Percentiles rank a stretch among this genome's conserved stretches.
Conservation (phyloP, 1,284 basidiomycete genomes). For the Flammula alnicola region DNA sequence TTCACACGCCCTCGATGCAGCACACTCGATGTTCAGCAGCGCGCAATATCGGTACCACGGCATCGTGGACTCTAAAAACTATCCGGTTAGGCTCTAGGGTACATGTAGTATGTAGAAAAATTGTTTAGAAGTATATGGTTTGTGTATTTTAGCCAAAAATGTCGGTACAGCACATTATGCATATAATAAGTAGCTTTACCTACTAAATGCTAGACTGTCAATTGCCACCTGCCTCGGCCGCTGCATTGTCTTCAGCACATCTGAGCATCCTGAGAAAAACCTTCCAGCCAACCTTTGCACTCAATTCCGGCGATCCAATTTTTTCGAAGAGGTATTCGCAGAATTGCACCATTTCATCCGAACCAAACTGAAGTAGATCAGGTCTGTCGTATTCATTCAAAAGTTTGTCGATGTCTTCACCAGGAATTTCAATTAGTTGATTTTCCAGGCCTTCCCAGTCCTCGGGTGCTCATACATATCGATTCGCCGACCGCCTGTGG, state of each 20-base stretch:
- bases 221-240: too few relatives aligned
- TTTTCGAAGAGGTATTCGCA: constrained; percentile 21
- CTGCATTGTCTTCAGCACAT: not conserved
- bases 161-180: too few relatives aligned
- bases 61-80: too few relatives aligned
- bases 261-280: constrained; percentile 25
- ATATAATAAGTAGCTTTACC: too few relatives aligned
- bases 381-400: constrained; percentile 23
- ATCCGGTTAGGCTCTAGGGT: too few relatives aligned
- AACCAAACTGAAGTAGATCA: constrained; percentile 27
- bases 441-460: constrained; percentile 21
- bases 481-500: constrained; percentile 24
- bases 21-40: too few relatives aligned
- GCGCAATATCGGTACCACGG: too few relatives aligned
- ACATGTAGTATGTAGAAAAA: too few relatives aligned
- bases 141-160: too few relatives aligned
- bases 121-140: too few relatives aligned
- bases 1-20: too few relatives aligned
- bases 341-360: constrained; percentile 20
- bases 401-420: constrained; percentile 23
- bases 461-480: constrained; percentile 29
- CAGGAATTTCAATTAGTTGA: constrained; percentile 23
- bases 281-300: constrained; percentile 22
- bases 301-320: constrained; percentile 23
- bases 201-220: too few relatives aligned